Conservation (phyloP, 2,329 filamentous ascomycete genomes). For the Colletotrichum abscissum region DNA sequence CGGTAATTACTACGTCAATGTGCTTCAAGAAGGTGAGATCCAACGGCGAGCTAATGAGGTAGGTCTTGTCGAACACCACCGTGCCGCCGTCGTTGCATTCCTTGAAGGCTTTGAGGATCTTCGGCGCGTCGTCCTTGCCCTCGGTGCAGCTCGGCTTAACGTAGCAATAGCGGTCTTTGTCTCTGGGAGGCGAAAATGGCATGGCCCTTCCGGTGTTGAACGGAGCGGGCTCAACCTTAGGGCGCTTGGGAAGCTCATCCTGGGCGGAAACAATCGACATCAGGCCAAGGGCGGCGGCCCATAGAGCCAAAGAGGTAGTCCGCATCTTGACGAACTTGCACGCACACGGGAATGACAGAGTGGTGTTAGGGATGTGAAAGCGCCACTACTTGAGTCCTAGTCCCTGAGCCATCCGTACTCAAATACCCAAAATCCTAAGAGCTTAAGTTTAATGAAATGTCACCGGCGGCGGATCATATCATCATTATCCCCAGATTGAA, state of each 20-base stretch:
- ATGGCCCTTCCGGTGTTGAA: conserved; percentile 21
- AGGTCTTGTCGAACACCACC: conserved; percentile 68
- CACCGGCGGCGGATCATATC: not conserved
- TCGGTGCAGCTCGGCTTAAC: conserved; percentile 30
- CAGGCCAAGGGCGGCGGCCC: conserved; percentile 13
- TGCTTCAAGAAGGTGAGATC: conserved; percentile 73
- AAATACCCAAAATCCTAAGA: conserved; percentile 1
- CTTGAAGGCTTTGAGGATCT: conserved; percentile 66
- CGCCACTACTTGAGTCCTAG: not conserved
- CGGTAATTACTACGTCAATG: conserved; percentile 69
- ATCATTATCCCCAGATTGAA: not conserved
- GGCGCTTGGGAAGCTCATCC: conserved; percentile 11
- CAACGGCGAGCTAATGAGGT: conserved; percentile 72
- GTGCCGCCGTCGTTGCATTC: conserved; percentile 72
- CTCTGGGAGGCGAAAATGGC: conserved; percentile 26
- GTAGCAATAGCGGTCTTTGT: conserved; percentile 27
- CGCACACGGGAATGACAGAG: not conserved
- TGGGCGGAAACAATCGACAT: not conserved
- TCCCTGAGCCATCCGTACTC: not conserved
- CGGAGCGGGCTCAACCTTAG: conserved; percentile 21
- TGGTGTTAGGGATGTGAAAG: not conserved
- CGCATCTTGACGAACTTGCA: conserved; percentile 5
- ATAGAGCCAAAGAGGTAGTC: not conserved
- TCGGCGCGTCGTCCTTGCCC: conserved; percentile 45
- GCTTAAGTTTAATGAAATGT: not conserved